These are phyloP conservation scores for Calcarisporium arbuscula DNA, from an alignment of 2,329 filamentous ascomycete genomes.

Conservation along the genomic window DNA sequence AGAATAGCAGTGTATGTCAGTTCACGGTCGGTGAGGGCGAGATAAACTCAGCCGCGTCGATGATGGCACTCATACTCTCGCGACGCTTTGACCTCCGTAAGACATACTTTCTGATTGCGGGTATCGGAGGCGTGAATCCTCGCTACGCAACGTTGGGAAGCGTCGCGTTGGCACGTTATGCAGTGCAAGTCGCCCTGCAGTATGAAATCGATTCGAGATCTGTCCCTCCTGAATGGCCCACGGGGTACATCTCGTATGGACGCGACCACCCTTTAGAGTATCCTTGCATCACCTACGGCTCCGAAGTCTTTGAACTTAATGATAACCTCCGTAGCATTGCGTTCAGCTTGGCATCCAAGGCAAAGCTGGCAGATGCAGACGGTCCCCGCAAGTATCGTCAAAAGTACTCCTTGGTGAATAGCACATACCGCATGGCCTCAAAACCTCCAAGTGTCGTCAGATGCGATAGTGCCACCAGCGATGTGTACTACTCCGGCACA, in stretches of 20 bases:
- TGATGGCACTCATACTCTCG: slow-evolving; percentile 58
- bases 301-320: slow-evolving; percentile 64
- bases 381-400: slow-evolving; percentile 47
- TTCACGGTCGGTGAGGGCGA: slow-evolving; percentile 62
- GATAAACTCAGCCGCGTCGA: slow-evolving; percentile 67
- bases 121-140: slow-evolving; percentile 71
- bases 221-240: slow-evolving; percentile 56
- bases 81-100: slow-evolving; percentile 54
- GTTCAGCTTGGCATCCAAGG: slow-evolving; percentile 41
- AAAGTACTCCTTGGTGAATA: slow-evolving; percentile 39
- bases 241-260: slow-evolving; percentile 64
- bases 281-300: slow-evolving; percentile 56
- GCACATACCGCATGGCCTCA: slow-evolving; percentile 34
- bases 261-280: slow-evolving; percentile 47
- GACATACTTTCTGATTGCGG: slow-evolving; percentile 66
- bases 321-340: slow-evolving; percentile 49
- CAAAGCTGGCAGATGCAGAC: slow-evolving; percentile 44
- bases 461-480: slow-evolving; percentile 64
- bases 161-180: slow-evolving; percentile 62
- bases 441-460: slow-evolving; percentile 48
- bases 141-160: slow-evolving; percentile 58
- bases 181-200: slow-evolving; percentile 68
- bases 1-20: slow-evolving; percentile 58
- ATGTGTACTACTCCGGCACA: slow-evolving; percentile 64
- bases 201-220: slow-evolving; percentile 70